These are phyloP conservation scores for Fagopyrum tataricum DNA, from an alignment of 148 eudicot species.

Conservation along the genomic window DNA sequence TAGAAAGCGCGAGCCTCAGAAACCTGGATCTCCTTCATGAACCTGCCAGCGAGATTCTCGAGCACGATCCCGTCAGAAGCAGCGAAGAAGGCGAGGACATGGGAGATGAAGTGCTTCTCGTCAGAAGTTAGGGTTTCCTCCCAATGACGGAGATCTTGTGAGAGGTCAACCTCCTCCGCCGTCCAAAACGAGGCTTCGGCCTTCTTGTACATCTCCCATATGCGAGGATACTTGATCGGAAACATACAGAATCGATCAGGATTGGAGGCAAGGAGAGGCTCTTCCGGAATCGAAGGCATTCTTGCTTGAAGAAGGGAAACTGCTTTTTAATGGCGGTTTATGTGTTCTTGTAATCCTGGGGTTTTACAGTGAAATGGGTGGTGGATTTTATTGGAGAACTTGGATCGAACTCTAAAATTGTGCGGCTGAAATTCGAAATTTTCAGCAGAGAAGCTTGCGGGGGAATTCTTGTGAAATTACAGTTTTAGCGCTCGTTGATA, in stretches of 20 bases:
- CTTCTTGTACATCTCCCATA: conserved; percentile 87
- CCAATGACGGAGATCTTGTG: conserved; percentile 49
- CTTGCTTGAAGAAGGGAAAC: not conserved
- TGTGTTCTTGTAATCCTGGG: not conserved
- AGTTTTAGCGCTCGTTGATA: not conserved
- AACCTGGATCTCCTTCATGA: conserved; percentile 75
- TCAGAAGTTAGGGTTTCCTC: conserved; percentile 36
- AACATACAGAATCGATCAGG: conserved; percentile 77
- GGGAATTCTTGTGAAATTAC: not conserved
- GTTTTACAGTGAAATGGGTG: not conserved
- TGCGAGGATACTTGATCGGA: conserved; percentile 60
- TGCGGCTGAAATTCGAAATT: not conserved
- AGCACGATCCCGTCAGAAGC: conserved; percentile 77
- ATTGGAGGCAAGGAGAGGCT: conserved; percentile 51
- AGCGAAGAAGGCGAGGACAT: conserved; percentile 85
- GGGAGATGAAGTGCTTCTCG: conserved; percentile 72
- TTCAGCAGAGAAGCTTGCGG: not conserved
- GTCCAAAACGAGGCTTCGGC: conserved; percentile 84
- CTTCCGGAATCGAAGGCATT: conserved; percentile 22
- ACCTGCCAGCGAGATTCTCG: conserved; percentile 58
- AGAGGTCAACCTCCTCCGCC: conserved; percentile 59
- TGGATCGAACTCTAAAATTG: not conserved
- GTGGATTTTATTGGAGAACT: not conserved
- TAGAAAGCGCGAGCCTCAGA: conserved; percentile 77
- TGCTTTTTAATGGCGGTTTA: not conserved